Conservation (phyloP, 768 basidiomycete species). For the Lyophyllum atratum region DNA sequence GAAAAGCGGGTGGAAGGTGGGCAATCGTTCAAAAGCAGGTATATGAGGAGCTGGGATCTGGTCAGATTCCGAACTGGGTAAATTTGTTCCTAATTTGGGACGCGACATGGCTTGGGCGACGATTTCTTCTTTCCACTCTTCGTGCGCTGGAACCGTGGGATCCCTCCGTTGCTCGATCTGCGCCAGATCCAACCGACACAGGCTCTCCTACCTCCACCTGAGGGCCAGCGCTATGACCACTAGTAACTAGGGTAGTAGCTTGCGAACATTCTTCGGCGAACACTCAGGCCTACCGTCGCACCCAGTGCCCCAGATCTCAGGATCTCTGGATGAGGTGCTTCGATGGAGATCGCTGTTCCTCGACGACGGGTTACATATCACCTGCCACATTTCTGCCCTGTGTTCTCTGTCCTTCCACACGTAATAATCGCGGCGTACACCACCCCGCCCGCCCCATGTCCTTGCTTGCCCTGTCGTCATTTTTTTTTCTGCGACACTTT, state of each 20-base stretch:
- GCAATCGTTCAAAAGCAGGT: neutral
- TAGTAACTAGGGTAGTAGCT: no score
- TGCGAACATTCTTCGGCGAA: no score
- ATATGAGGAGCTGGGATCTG: neutral
- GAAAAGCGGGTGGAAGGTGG: neutral
- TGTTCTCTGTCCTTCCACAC: slow-evolving; percentile 19
- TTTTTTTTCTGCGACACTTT: neutral
- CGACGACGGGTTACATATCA: slow-evolving; percentile 15
- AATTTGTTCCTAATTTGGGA: neutral
- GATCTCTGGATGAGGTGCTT: slow-evolving; percentile 21
- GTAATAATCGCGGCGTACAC: slow-evolving; percentile 16
- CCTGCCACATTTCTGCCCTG: slow-evolving; percentile 16
- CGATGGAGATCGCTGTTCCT: neutral
- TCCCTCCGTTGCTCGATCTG: neutral
- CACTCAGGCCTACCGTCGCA: neutral
- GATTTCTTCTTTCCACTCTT: slow-evolving; percentile 8
- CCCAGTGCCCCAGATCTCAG: no score
- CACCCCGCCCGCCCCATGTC: neutral
- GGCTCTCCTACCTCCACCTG: neutral
- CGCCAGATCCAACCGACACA: neutral
- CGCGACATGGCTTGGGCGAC: neutral
- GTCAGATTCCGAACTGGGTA: neutral
- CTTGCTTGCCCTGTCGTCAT: neutral
- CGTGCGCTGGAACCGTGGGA: slow-evolving; percentile 39
- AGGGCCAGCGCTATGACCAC: no score